Percentiles rank a stretch among this genome's conserved stretches.
These are phyloP conservation scores for Ettlia oleoabundans DNA, from an alignment of 139 green algal species.

Conservation along the genomic window DNA sequence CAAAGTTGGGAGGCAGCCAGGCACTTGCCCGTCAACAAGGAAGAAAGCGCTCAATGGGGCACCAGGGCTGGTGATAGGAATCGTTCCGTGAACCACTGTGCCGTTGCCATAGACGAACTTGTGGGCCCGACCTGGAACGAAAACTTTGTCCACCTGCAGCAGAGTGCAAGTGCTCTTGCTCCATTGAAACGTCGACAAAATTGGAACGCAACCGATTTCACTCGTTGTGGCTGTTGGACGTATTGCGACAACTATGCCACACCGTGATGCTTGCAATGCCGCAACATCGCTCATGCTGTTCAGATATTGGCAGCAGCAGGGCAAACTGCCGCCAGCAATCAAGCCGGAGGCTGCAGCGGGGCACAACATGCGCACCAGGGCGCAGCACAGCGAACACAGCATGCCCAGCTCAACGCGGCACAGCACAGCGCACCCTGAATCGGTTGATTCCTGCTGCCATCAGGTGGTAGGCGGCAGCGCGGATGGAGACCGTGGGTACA, in stretches of 20 bases:
- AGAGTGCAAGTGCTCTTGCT: too few relatives aligned
- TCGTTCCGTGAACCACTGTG: not conserved
- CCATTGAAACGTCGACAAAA: too few relatives aligned
- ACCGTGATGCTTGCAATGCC: not conserved
- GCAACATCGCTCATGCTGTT: too few relatives aligned
- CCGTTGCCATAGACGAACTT: not conserved
- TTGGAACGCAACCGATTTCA: not conserved
- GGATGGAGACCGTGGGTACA: not conserved
- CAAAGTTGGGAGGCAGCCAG: not conserved
- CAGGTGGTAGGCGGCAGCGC: slow-evolving; percentile 7
- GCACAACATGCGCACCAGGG: not conserved
- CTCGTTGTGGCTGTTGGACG: not conserved
- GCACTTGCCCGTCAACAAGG: not conserved
- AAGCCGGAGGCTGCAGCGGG: too few relatives aligned
- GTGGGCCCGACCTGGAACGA: not conserved
- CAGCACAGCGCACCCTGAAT: slow-evolving; percentile 1
- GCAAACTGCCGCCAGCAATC: too few relatives aligned
- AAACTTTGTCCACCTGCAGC: slow-evolving; percentile 1
- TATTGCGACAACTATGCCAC: not conserved
- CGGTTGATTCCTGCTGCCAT: not conserved
- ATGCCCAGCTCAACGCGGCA: not conserved
- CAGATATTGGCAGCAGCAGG: too few relatives aligned
- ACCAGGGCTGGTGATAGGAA: not conserved
- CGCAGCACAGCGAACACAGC: not conserved
- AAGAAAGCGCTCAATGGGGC: not conserved